Evolutionary conservation across 2,329 filamentous ascomycete species (phyloP).

Genomic region (Hymenoscyphus fraxineus): DNA sequence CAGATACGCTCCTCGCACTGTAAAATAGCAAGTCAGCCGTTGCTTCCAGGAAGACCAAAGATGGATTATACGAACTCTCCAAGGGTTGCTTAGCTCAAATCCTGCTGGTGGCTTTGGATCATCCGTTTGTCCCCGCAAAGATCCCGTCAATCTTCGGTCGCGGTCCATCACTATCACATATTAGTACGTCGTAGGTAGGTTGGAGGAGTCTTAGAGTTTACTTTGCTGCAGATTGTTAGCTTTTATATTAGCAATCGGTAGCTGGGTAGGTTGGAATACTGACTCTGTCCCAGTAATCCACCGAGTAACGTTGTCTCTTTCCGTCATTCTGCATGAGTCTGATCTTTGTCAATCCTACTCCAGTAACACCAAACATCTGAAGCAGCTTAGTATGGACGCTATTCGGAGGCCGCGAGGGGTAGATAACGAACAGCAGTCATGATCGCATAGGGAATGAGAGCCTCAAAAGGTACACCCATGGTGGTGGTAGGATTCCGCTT

Average conservation of each 20-base stretch:
- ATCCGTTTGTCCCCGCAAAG: constrained; percentile 39
- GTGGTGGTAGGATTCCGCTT: constrained; percentile 25
- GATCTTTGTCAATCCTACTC: constrained; percentile 38
- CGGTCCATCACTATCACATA: constrained; percentile 40
- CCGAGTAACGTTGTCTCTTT: constrained; percentile 38
- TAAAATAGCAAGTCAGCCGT: neutral
- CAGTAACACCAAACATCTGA: constrained; percentile 41
- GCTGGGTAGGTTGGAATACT: constrained; percentile 16
- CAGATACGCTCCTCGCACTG: constrained; percentile 33
- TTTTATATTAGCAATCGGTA: constrained; percentile 8
- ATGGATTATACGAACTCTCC: constrained; percentile 36
- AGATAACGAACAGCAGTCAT: constrained; percentile 36
- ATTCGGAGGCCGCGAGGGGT: neutral
- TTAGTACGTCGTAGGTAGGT: constrained; percentile 15
- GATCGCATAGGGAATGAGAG: constrained; percentile 40
- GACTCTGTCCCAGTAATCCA: constrained; percentile 42
- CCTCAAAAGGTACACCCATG: constrained; percentile 42
- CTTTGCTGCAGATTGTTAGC: constrained; percentile 36
- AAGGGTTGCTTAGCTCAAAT: constrained; percentile 41
- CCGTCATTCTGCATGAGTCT: constrained; percentile 39
- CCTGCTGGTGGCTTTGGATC: constrained; percentile 36
- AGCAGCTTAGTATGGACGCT: constrained; percentile 19
- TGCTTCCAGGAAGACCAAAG: neutral
- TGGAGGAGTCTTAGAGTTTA: constrained; percentile 17
- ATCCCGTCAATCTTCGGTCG: constrained; percentile 40